Evolutionary conservation across 805 yeast genomes (phyloP), one percentile per base, ranked within the genome.

Genomic region (Nakazawaea ishiwadae): DNA sequence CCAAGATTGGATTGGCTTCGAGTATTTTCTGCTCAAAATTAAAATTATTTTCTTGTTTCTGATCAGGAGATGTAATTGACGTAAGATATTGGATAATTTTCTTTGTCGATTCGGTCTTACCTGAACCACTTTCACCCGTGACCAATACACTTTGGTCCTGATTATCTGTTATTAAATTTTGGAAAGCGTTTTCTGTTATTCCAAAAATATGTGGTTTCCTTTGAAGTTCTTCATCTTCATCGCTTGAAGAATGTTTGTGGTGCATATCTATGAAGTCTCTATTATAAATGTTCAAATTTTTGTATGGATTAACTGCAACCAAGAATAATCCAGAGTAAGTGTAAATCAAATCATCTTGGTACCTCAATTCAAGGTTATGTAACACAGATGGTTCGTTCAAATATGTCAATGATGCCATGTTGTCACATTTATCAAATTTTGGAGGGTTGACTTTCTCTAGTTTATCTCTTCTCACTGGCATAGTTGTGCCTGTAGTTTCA

Each of bases 81-180:
- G 96, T 87, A 43, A 93, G 70, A 59, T 89, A 93, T 59, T 90
- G 97, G 45, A 93, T 83, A 42, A 93, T 89, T 56, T 85, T 89
- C 60, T 93, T 93, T 4, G 99, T 93, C 51, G 88, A 93, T 63
- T 93, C 99, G 0, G 99, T 93, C 58, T 93, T 93, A 40, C 99
- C 99, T 0, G 99, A 99, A 50, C 99, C 99, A 18, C 95, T 84
- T 58, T 93, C 99, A 49, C 99, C 99, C 0, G 99, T 93, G n/a
- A 93, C 97, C 37, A 93, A 68, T 42, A 93, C 88, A 10, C 95
- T 81, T 65, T 93, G 99, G 59, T 90, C 84, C 52, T 79, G 79
- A 38, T 67, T 71, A 48, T 84, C 81, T 10, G 73, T 68, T 10
- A 87, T 65, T 57, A 93, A 66, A 52, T 81, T 84, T 48, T 87